Evolutionary conservation across 805 yeast species (phyloP), one percentile per base, ranked within the genome.

Genomic region (Grigorovia jiainica): DNA sequence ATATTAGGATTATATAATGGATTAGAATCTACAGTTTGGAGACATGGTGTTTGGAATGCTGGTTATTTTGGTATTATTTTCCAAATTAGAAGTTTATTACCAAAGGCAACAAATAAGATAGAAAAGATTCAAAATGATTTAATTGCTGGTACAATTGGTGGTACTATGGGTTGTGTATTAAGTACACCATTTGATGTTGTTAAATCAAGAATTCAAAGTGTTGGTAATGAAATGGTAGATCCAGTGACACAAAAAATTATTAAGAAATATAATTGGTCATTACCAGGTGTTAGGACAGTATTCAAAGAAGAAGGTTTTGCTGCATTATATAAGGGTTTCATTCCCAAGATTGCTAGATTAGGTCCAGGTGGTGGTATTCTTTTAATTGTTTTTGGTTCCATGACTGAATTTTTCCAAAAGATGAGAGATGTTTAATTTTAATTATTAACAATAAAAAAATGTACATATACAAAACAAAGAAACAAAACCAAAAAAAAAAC

Each of bases 321-420:
- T 38, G 96, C 97, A 7, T 74, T 92, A 45, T 90, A 89, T 67
- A 90, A 89, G 70, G 98, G 98, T 33, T 90, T 92, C 76, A 61
- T 89, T 49, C 99, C 99, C 52, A 92, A 92, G 72, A 97, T 92
- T 10, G 72, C 92, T 60, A 81, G 99, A 75, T 73, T 92, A 52
- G 98, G 97, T 38, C 98, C 99, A 47, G 99, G 99, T 59, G 99
- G 99, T 64, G 99, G 99, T 71, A 87, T 92, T 52, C 70, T 92
- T 58, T 74, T 92, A 62, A 97, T 92, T 38, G 98, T 92, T n/a
- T 92, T 87, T 73, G 87, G 96, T 35, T 72, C 87, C 19, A 79
- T 89, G 49, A 87, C 89, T 94, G 96, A 89, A 62, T 86, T 87
- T 70, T 92, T 92, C 73, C 77, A 89, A 70, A 66, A 44, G 24